A percentile compares a stretch with the other conserved stretches of the same genome.
Conservation (phyloP, 441 rosid species). For the Hura crepitans region DNA sequence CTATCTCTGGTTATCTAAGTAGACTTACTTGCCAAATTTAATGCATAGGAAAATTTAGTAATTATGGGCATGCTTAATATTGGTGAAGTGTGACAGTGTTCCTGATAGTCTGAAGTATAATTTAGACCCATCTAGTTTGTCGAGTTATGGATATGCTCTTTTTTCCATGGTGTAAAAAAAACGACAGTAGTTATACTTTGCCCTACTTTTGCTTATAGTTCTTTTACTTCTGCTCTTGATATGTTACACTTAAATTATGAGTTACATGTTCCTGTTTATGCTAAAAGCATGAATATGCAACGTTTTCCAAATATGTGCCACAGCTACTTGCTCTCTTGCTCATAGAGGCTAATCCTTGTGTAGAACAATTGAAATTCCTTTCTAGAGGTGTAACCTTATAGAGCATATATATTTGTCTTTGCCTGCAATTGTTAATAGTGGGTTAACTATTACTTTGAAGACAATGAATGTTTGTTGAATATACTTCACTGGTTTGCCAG, state of each 20-base stretch:
- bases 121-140: not conserved
- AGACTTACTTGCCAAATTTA: not conserved
- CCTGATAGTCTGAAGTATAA: not conserved
- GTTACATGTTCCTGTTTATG: too few relatives aligned
- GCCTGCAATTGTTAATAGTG: conserved; percentile 92
- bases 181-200: too few relatives aligned
- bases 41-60: not conserved
- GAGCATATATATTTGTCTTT: too few relatives aligned
- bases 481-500: conserved; percentile 92
- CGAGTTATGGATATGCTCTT: not conserved
- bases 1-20: not conserved
- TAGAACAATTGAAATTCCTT: too few relatives aligned
- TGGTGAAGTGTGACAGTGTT: not conserved
- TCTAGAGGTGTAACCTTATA: too few relatives aligned
- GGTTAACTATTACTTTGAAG: conserved; percentile 82
- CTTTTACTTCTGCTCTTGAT: too few relatives aligned
- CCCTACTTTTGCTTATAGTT: too few relatives aligned
- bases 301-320: too few relatives aligned
- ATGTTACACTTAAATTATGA: too few relatives aligned
- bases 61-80: not conserved
- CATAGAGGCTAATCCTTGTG: too few relatives aligned
- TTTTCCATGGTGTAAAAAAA: not conserved
- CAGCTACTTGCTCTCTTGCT: too few relatives aligned
- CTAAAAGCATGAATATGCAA: too few relatives aligned
- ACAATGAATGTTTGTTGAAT: conserved; percentile 93